phyloP scores from a whole-genome alignment of 768 basidiomycete genomes.

The Lyophyllum shimeji region DNA sequence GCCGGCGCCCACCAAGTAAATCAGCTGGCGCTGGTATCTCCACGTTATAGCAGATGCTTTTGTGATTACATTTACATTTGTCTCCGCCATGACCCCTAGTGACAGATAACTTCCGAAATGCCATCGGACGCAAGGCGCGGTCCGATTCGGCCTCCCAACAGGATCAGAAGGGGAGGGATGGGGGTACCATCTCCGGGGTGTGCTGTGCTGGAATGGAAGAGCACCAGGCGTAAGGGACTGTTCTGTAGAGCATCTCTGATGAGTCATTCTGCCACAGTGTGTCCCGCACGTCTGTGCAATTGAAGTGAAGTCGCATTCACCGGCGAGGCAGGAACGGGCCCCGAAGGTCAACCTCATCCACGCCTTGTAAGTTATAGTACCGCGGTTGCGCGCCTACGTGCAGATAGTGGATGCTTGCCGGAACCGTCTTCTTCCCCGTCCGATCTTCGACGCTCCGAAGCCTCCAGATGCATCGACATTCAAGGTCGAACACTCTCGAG shows the following conservation, averaged over 20 bases:
- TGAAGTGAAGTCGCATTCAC: background rate
- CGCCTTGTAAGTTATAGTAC: background rate
- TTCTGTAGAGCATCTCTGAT: no score
- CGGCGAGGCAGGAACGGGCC: background rate
- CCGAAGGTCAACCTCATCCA: background rate
- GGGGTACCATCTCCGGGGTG: background rate
- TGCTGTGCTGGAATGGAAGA: background rate
- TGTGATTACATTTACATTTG: background rate
- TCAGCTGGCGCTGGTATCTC: background rate
- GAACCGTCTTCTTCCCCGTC: slow-evolving; percentile 4
- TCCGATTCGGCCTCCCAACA: background rate
- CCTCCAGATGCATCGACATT: background rate
- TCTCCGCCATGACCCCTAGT: background rate
- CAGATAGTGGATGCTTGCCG: background rate
- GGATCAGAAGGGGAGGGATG: background rate
- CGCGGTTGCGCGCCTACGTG: background rate
- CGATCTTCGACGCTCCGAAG: slow-evolving; percentile 6
- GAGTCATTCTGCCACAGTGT: no score
- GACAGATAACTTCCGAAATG: background rate
- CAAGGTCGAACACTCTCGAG: background rate
- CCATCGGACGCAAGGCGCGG: background rate
- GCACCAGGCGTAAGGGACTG: no score
- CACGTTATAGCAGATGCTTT: background rate
- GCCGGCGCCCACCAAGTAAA: background rate
- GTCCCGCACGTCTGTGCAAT: background rate